A percentile compares a stretch with the other conserved stretches of the same genome.
These are phyloP conservation scores for Wallemia mellicola DNA, from an alignment of 1,284 basidiomycete species.

Conservation along the genomic window DNA sequence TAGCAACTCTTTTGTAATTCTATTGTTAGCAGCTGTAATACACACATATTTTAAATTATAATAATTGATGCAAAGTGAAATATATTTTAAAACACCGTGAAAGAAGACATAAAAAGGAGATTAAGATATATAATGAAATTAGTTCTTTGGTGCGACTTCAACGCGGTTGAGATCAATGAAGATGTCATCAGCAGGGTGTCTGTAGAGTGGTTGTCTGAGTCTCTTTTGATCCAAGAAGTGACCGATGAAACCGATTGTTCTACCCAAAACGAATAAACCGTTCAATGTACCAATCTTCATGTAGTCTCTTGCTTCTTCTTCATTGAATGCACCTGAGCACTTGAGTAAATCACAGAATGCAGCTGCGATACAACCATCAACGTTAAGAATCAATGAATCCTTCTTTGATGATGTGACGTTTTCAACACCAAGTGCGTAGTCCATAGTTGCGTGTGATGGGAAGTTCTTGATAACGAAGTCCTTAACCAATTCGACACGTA, in stretches of 20 bases:
- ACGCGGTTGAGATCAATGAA: conserved; percentile 21
- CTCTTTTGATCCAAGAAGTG: conserved; percentile 61
- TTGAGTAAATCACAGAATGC: conserved; percentile 89
- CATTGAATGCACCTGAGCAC: conserved; percentile 75
- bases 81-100: not conserved
- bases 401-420: conserved; percentile 95
- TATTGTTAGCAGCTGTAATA: not conserved
- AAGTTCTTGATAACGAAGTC: conserved; percentile 89
- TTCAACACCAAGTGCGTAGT: conserved; percentile 96
- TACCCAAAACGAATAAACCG: conserved; percentile 85
- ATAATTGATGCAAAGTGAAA: not conserved
- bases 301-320: conserved; percentile 91
- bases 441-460: conserved; percentile 67
- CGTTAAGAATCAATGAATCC: conserved; percentile 77
- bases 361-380: conserved; percentile 90
- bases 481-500: conserved; percentile 91
- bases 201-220: conserved; percentile 66
- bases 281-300: conserved; percentile 82
- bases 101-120: not conserved
- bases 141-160: not conserved
- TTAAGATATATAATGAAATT: not conserved
- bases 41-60: not conserved
- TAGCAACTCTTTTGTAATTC: not conserved
- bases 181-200: conserved; percentile 61
- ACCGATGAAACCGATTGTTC: conserved; percentile 89